Evolutionary conservation across 169 alveolate genomes (phyloP).

Genomic region (Plasmodium vinckei): DNA sequence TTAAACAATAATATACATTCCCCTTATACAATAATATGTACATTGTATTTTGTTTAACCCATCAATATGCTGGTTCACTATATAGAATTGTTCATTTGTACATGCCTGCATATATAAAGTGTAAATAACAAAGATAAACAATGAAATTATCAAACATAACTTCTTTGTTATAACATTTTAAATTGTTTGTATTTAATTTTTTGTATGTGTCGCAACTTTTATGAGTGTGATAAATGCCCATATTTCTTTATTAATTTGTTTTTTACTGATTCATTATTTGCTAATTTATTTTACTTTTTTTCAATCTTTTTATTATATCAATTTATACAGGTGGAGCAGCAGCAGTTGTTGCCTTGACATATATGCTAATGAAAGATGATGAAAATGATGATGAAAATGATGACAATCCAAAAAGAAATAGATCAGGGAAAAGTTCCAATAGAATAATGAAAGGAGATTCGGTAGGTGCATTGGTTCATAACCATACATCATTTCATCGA

Average conservation of each 20-base stretch:
- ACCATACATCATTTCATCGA: background rate
- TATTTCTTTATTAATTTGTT: background rate
- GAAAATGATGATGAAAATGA: slow-evolving; percentile 72
- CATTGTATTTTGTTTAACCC: too few relatives aligned
- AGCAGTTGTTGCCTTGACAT: slow-evolving; percentile 81
- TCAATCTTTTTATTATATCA: background rate
- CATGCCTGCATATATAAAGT: too few relatives aligned
- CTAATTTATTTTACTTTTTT: background rate
- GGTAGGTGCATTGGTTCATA: slow-evolving; percentile 12
- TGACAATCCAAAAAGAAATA: slow-evolving; percentile 29
- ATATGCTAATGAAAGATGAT: slow-evolving; percentile 79
- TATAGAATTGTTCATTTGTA: too few relatives aligned
- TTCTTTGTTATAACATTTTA: too few relatives aligned
- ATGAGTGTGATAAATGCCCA: background rate
- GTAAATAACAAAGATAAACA: too few relatives aligned
- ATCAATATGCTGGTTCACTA: too few relatives aligned
- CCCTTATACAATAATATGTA: background rate
- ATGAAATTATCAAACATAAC: too few relatives aligned
- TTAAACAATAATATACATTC: background rate
- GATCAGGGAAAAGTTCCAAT: slow-evolving; percentile 22
- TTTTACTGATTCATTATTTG: background rate
- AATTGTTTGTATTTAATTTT: too few relatives aligned
- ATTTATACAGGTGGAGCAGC: slow-evolving; percentile 79
- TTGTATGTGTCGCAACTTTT: too few relatives aligned
- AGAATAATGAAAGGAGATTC: slow-evolving; percentile 66